Base-by-base conservation (phyloP, 2,329 filamentous ascomycete species). In the Lasiodiplodia gonubiensis region DNA sequence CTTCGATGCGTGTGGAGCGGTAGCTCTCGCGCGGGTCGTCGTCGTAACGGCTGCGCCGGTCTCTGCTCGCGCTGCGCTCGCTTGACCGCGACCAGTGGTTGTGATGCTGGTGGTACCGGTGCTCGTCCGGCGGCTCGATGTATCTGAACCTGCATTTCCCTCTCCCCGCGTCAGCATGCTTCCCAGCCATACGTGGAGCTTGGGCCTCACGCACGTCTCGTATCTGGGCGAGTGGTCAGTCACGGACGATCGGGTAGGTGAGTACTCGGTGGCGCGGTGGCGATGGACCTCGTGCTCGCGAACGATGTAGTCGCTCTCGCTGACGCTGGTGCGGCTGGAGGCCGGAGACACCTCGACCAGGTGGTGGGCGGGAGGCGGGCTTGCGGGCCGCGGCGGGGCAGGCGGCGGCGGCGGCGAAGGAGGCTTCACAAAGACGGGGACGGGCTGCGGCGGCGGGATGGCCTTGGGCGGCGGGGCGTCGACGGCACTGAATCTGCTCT, bases 271-370 rank as follows among this genome's bases (percentile, higher is more conserved):
- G 71, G 69, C 67, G 21, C 65, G 46, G 71, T 81, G 78, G n/a
- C 81, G 74, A 63, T 80, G 68, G 16, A 79, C 76, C 70, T 83
- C 81, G 54, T 77, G 74, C 75, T 84, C 82, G 27, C 79, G 78
- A 54, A 81, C 72, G 46, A 81, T 79, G 70, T 82, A 82, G 42
- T 79, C 77, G 70, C 73, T 75, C 69, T 67, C 72, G n/a, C 64
- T 71, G 25, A 75, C 75, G 66, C 71, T 72, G 66, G 73, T 74
- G 61, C 73, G 70, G 67, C 76, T 78, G 68, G 73, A 76, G 10
- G 76, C 74, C 64, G 76, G 78, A 66, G 74, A 76, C 48, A 84
- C 82, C 71, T 84, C 79, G 61, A 84, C 81, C 18, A 46, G 42
- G 65, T 82, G 82, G 69, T 83, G 80, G 23, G 69, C 70, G 11